Evolutionary conservation across 352 stramenopile species (phyloP), one percentile per base, ranked within the genome.

Genomic region (Hyaloperonospora brassicae): DNA sequence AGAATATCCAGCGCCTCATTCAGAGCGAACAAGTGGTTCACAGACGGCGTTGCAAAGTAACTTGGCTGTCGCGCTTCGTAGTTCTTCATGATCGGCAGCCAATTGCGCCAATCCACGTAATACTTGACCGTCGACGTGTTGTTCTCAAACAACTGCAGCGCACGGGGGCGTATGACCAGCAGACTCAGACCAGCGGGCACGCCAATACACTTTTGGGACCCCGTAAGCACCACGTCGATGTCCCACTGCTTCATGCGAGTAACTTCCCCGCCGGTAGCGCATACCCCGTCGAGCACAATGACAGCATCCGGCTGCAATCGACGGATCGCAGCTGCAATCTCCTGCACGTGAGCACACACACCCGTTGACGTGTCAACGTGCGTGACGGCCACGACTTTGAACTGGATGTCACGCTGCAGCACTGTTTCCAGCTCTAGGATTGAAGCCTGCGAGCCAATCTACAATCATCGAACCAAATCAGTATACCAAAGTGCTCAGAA

Each of bases 41-140:
- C 79, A 1, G 79, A 69, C n/a, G 79, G 79, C 13, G 79, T 89
- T 1, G 79, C 79, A 44, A 89, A 89, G 65, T 89, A 89, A 42
- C 70, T 84, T 44, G 79, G 74, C 59, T 80, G 73, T 24, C 79
- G 76, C 4, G 76, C 76, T 54, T 89, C 79, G 58, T 89, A 89
- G 63, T 80, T 86, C 65, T 89, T 89, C 79, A 89, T 89, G 57
- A 89, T 84, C 25, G 76, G 76, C 43, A 89, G 58, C 79, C 79
- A 89, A 61, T 89, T 83, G 57, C 72, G 75, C 79, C 79, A 89
- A 64, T 87, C 72, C 23, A 84, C 68, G 36, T 89, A 89, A 54
- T 89, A 89, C 57, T 84, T 84, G 42, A 61, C 47, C 6, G 59
- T 73, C 27, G 66, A 74, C 30, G 61, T 79, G 59, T 68, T 76